phyloP scores from a whole-genome alignment of 805 yeast species.

The Candida rishiriensis region DNA sequence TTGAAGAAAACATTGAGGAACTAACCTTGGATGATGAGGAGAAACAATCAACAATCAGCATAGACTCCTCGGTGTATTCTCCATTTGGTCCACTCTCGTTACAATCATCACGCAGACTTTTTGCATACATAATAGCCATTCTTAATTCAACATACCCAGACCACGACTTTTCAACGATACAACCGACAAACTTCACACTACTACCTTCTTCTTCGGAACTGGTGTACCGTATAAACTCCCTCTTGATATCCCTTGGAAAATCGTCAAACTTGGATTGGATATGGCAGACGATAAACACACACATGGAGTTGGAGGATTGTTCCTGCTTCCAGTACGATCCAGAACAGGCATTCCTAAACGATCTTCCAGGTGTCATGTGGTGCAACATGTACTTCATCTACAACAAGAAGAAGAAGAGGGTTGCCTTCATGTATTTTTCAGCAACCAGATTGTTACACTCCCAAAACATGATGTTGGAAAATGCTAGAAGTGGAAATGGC shows the following conservation, averaged over 20 bases:
- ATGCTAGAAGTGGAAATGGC: background rate
- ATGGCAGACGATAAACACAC: slow-evolving; percentile 84
- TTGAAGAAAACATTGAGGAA: slow-evolving; percentile 3
- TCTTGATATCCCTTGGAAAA: slow-evolving; percentile 64
- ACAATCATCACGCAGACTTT: slow-evolving; percentile 80
- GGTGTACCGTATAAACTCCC: slow-evolving; percentile 68
- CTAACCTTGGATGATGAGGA: slow-evolving; percentile 2
- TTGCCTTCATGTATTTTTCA: slow-evolving; percentile 75
- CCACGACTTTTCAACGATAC: slow-evolving; percentile 84
- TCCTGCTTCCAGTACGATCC: slow-evolving; percentile 61
- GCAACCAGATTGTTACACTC: slow-evolving; percentile 31
- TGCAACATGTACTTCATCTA: slow-evolving; percentile 85
- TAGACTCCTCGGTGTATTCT: slow-evolving; percentile 24
- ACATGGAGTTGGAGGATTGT: slow-evolving; percentile 69
- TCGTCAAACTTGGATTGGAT: slow-evolving; percentile 55
- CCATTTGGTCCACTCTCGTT: slow-evolving; percentile 93
- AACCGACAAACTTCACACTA: slow-evolving; percentile 72
- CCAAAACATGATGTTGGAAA: slow-evolving; percentile 28
- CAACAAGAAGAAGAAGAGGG: slow-evolving; percentile 88
- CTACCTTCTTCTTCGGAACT: slow-evolving; percentile 44
- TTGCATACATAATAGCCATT: slow-evolving; percentile 86
- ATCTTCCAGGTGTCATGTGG: slow-evolving; percentile 59
- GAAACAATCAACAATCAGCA: background rate
- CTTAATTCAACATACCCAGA: slow-evolving; percentile 93
- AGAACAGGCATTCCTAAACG: slow-evolving; percentile 62